Evolutionary conservation across 2,329 filamentous ascomycete species (phyloP), one percentile per base, ranked within the genome.

Genomic region (Byssochlamys sp.): DNA sequence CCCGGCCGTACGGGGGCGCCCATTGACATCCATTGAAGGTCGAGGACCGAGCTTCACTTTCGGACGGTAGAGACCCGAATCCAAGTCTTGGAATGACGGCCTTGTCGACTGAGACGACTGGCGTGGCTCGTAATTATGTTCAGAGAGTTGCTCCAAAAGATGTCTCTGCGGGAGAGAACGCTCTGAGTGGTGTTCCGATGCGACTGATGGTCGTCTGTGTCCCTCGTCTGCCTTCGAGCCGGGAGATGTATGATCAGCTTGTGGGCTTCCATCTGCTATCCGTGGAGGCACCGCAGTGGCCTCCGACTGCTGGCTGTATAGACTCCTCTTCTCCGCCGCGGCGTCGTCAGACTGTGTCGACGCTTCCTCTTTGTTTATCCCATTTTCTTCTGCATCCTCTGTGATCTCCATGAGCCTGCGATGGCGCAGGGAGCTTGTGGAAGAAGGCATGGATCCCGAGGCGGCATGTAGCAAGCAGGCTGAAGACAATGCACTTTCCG

Each of bases 1-100:
- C 70, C 84, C 74, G 55, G 81, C 74, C 71, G 85, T 74, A 75
- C 87, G 78, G 52, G 82, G 81, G 52, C 86, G 81, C 59, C 84
- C 82, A 65, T 81, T 80, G 58, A 83, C 80, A 62, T 78, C 74
- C 48, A 81, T 77, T 60, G 90, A 92, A 27, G 91, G 91, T 52
- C 92, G 83, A 9, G 94, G 92, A 1, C 86, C 94, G 50, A 96
- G 82, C 73, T 95, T 96, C 57, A 96, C 86, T 71, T 95, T 96
- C 55, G 78, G 78, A 59, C 67, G 69, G 56, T 69, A 69, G 50
- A 70, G 66, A 52, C 68, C 71, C 12, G 70, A 69, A 56, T 76
- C 76, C 33, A 78, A 67, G 54, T 80, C 77, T 26, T 69, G 70
- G 29, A 75, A 64, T 0, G 77, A 76, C 19, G 77, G 76, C 26